phyloP scores from a whole-genome alignment of 2,329 filamentous ascomycete species.

The Aspergillus ustus region DNA sequence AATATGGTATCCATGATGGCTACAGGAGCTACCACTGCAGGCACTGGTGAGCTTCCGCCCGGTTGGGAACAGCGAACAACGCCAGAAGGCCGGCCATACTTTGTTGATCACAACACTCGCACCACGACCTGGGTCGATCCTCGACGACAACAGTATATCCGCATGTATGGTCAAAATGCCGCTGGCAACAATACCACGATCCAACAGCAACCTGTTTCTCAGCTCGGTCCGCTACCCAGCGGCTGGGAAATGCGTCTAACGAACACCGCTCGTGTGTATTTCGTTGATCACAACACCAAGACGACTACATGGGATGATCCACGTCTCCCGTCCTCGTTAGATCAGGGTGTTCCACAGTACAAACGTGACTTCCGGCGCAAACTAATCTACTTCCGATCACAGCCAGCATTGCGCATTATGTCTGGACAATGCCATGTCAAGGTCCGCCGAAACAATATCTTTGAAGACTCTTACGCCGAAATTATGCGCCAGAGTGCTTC shows the following conservation, averaged over 20 bases:
- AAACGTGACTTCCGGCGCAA: conserved; percentile 98
- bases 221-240: conserved; percentile 90
- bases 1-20: conserved; percentile 85
- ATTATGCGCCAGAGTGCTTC: conserved; percentile 95
- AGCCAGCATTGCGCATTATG: conserved; percentile 92
- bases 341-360: conserved; percentile 98
- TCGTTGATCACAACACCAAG: conserved; percentile 99
- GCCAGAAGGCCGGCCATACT: conserved; percentile 92
- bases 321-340: conserved; percentile 88
- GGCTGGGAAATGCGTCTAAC: conserved; percentile 99
- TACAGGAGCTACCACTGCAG: conserved; percentile 90
- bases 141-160: conserved; percentile 93
- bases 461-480: conserved; percentile 98
- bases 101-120: conserved; percentile 97
- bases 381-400: conserved; percentile 98
- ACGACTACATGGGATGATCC: conserved; percentile 99
- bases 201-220: conserved; percentile 96
- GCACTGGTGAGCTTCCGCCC: conserved; percentile 90
- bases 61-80: conserved; percentile 97
- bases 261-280: conserved; percentile 96
- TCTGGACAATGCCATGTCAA: conserved; percentile 98
- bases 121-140: conserved; percentile 99
- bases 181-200: conserved; percentile 76
- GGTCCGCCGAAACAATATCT: conserved; percentile 93
- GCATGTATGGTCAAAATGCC: conserved; percentile 94